Conservation (phyloP, 1,284 basidiomycete species). For the Vanrija sp. region DNA sequence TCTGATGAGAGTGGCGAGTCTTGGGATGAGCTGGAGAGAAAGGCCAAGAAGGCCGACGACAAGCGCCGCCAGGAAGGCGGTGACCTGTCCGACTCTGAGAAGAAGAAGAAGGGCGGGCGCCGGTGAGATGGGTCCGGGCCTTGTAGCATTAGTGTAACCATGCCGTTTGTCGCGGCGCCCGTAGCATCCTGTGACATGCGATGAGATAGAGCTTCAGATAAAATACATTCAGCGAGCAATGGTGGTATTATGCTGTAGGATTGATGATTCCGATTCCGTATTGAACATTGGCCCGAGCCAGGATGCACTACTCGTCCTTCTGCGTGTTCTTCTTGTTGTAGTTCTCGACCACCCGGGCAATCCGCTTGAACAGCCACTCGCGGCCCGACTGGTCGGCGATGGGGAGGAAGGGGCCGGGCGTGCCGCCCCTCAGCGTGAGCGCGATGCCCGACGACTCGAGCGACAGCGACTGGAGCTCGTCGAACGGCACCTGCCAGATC, state of each 20-base stretch:
- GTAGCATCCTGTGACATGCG: too few relatives aligned
- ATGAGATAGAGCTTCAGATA: too few relatives aligned
- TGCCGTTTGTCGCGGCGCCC: too few relatives aligned
- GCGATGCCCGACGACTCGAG: constrained; percentile 85
- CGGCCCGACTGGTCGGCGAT: constrained; percentile 53
- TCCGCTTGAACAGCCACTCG: constrained; percentile 58
- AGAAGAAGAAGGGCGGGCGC: constrained; percentile 33
- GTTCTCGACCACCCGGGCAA: constrained; percentile 47
- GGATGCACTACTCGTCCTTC: constrained; percentile 17
- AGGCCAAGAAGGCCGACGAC: constrained; percentile 59
- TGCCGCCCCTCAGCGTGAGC: constrained; percentile 60
- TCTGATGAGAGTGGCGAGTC: constrained; percentile 65
- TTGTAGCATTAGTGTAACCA: constrained; percentile 13
- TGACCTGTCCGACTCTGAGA: constrained; percentile 37
- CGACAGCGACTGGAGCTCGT: constrained; percentile 79
- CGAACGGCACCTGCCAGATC: constrained; percentile 88
- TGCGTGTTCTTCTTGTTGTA: constrained; percentile 42
- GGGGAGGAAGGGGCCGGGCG: constrained; percentile 56
- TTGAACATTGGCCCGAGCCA: too few relatives aligned
- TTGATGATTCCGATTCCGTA: too few relatives aligned
- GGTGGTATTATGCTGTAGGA: too few relatives aligned
- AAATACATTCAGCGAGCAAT: too few relatives aligned
- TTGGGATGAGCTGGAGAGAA: constrained; percentile 91
- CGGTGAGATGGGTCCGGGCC: constrained; percentile 2
- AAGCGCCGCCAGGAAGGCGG: constrained; percentile 27